These are phyloP conservation scores for Nakaseomyces delphensis DNA, from an alignment of 1,139 yeast genomes.

Conservation along the genomic window DNA sequence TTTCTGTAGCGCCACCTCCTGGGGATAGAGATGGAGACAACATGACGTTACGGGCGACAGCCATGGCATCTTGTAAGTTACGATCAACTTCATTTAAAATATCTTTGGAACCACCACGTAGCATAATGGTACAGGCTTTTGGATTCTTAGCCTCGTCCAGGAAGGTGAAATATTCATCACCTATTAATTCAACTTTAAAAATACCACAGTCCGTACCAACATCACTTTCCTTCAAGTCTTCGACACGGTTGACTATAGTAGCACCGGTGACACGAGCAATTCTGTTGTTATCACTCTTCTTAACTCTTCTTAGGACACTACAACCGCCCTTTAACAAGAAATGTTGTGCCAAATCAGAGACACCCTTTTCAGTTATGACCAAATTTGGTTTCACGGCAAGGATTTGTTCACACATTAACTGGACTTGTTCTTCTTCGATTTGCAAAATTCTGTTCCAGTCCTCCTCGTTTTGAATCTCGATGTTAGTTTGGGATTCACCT, in stretches of 20 bases:
- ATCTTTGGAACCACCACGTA: constrained; percentile 96
- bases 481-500: constrained; percentile 97
- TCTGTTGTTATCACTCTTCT: constrained; percentile 93
- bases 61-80: constrained; percentile 97
- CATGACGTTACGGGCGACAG: constrained; percentile 91
- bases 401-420: constrained; percentile 74
- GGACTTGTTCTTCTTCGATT: constrained; percentile 97
- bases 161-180: constrained; percentile 93
- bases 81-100: constrained; percentile 93
- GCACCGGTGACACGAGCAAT: constrained; percentile 98
- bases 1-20: constrained; percentile 99
- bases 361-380: constrained; percentile 97
- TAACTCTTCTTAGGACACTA: constrained; percentile 86
- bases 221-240: constrained; percentile 85
- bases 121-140: constrained; percentile 83
- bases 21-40: constrained; percentile 93
- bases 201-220: constrained; percentile 83
- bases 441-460: constrained; percentile 95
- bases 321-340: constrained; percentile 89
- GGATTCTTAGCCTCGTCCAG: constrained; percentile 76
- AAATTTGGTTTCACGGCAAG: constrained; percentile 83
- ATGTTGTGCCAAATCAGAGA: constrained; percentile 96
- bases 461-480: constrained; percentile 91
- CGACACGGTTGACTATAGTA: constrained; percentile 89
- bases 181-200: constrained; percentile 89